Evolutionary conservation across 208 protist genomes (phyloP), one percentile per base, ranked within the genome.

Genomic region (Trypanosoma scelopori): DNA sequence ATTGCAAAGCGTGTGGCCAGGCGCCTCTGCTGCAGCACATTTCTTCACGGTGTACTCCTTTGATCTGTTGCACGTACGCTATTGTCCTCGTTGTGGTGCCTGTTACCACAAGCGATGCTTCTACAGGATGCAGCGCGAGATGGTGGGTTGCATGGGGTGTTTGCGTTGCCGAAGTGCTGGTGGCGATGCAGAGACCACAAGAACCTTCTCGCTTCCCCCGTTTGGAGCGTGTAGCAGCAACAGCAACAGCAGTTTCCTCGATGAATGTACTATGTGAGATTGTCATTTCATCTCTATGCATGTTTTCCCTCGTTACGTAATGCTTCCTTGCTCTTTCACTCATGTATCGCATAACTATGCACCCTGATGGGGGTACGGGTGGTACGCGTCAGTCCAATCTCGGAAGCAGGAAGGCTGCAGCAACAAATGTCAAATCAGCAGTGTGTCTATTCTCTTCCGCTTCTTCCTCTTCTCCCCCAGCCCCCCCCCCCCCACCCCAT

Each of bases 41-140:
- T 41, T 50, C 0, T 65, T 52, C 27, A 27, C 61, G 9, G 65
- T 82, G 22, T 57, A 69, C 30, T 13, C 51, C 18, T 82, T 70
- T 57, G 76, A 82, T 51, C 23, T 74, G 3, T 5, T 76, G 18
- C 70, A 78, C 48, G 64, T 65, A 30, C 58, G 35, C 32, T 22
- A 16, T 15, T 82, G 76, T 46, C 32, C 52, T 16, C 45, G 23
- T 22, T 82, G 76, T 67, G 71, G 66, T 6, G 28, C 56, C n/a
- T 64, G 48, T 46, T 78, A 71, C 65, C 76, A 82, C 51, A 70
- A 61, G 41, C 30, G 18, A 1, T 82, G 76, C 35, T 51, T 69
- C 48, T 28, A 64, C 5, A 20, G 59, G 25, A 22, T 73, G 12
- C 60, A 69, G 25, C 27, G 32, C 6, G 23, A 60, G 28, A 42